Conservation (phyloP, 2,329 filamentous ascomycete species). For the Pseudocercospora crystallina region DNA sequence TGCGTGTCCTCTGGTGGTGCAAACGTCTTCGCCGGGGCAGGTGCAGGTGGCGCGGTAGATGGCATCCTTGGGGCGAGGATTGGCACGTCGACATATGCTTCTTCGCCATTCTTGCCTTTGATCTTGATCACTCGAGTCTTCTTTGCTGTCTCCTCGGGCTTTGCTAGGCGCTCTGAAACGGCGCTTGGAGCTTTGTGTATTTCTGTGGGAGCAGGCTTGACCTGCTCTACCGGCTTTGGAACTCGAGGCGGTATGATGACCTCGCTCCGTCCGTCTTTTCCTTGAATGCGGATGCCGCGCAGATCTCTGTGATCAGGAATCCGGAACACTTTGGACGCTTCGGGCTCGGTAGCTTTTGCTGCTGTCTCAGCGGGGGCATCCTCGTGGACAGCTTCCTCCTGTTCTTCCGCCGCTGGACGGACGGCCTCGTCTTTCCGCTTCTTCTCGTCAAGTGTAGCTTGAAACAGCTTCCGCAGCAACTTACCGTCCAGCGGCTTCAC, state of each 20-base stretch:
- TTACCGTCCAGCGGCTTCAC: constrained; percentile 16
- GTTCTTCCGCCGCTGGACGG: constrained; percentile 3
- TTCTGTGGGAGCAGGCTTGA: not conserved
- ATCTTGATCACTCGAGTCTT: constrained; percentile 16
- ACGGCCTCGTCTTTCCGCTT: constrained; percentile 14
- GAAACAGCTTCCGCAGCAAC: constrained; percentile 20
- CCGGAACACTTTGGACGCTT: not conserved
- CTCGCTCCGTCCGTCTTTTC: constrained; percentile 1
- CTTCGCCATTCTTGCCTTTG: constrained; percentile 23
- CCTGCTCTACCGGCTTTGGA: not conserved
- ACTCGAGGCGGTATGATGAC: not conserved
- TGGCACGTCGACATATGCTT: constrained; percentile 20
- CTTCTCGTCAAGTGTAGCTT: constrained; percentile 24
- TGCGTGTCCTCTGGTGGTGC: not conserved
- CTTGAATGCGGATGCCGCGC: constrained; percentile 5
- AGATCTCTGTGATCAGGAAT: constrained; percentile 8
- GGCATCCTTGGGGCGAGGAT: not conserved
- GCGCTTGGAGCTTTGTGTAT: constrained; percentile 1
- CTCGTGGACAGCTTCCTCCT: constrained; percentile 1
- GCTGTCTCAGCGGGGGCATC: constrained; percentile 3
- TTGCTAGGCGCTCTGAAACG: not conserved
- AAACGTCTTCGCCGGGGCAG: too few species aligned
- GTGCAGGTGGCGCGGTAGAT: too few species aligned
- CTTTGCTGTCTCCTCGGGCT: constrained; percentile 2
- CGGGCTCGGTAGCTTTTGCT: not conserved